These are phyloP conservation scores for Henckelia pumila DNA, from an alignment of 257 asterid genomes.

Conservation along the genomic window DNA sequence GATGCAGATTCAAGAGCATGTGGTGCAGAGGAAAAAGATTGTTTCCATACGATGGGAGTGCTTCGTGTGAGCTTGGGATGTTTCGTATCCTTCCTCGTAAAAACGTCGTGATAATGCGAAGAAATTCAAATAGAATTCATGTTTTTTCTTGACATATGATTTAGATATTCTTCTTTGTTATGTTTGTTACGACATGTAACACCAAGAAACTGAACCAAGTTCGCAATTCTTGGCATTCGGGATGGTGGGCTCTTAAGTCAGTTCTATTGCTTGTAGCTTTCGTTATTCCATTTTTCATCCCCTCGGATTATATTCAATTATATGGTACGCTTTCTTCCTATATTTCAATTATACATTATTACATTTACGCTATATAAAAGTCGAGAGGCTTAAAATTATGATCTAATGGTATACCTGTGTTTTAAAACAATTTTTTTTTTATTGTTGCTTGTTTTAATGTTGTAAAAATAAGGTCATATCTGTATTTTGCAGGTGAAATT, in stretches of 20 bases:
- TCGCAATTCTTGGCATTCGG: slow-evolving; percentile 81
- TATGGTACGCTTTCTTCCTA: slow-evolving; percentile 50
- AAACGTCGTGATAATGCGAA: neutral
- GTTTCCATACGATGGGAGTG: slow-evolving; percentile 86
- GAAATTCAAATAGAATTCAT: neutral
- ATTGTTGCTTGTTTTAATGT: too few relatives aligned
- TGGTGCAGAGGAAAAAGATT: slow-evolving; percentile 51
- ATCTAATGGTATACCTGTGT: too few relatives aligned
- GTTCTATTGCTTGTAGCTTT: slow-evolving; percentile 46
- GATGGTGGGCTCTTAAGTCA: slow-evolving; percentile 70
- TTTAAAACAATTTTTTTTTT: too few relatives aligned
- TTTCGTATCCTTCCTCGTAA: slow-evolving; percentile 60
- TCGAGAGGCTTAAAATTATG: too few relatives aligned
- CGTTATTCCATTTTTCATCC: slow-evolving; percentile 72
- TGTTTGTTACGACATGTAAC: slow-evolving; percentile 64
- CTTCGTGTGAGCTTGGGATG: slow-evolving; percentile 96
- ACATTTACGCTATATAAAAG: too few relatives aligned
- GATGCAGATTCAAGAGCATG: slow-evolving; percentile 77
- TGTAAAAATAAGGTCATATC: neutral
- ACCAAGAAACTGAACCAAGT: slow-evolving; percentile 51
- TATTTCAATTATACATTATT: too few relatives aligned
- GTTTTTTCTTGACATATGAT: slow-evolving; percentile 42
- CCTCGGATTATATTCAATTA: slow-evolving; percentile 61
- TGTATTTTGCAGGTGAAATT: slow-evolving; percentile 64
- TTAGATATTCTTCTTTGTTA: slow-evolving; percentile 69